phyloP scores from a whole-genome alignment of 2,329 filamentous ascomycete species.

The Bipolaris sorokiniana region DNA sequence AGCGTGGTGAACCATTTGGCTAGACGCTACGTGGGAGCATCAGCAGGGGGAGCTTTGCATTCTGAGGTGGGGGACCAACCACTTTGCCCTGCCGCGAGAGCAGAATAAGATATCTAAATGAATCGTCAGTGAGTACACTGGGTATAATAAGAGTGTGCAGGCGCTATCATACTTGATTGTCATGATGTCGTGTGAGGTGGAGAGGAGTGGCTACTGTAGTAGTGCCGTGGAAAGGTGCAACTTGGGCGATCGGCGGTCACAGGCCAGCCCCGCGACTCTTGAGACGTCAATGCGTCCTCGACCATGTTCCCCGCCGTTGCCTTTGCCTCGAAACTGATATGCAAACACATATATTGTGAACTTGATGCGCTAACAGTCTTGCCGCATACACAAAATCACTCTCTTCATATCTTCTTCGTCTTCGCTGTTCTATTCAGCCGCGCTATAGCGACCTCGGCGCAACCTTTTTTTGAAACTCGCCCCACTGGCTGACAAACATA shows the following conservation, averaged over 20 bases:
- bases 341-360: neutral
- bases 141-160: neutral
- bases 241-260: conserved; percentile 25
- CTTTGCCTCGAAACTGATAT: neutral
- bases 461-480: conserved; percentile 7
- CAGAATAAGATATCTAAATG: conserved; percentile 87
- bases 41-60: conserved; percentile 35
- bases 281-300: conserved; percentile 33
- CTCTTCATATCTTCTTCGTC: neutral
- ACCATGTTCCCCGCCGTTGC: conserved; percentile 12
- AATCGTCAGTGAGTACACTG: conserved; percentile 10
- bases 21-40: conserved; percentile 70
- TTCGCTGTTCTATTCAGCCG: neutral
- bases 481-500: conserved; percentile 33
- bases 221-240: conserved; percentile 12
- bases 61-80: conserved; percentile 64
- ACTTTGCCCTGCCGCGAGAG: conserved; percentile 99
- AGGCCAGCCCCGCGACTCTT: conserved; percentile 30
- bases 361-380: conserved; percentile 1
- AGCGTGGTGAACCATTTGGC: conserved; percentile 99
- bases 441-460: conserved; percentile 5
- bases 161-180: conserved; percentile 59
- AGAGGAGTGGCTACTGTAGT: conserved; percentile 9
- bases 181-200: conserved; percentile 49
- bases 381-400: too few relatives aligned